Evolutionary conservation across 495 filamentous ascomycete species (phyloP).

Genomic region (Penicillium paxilli): DNA sequence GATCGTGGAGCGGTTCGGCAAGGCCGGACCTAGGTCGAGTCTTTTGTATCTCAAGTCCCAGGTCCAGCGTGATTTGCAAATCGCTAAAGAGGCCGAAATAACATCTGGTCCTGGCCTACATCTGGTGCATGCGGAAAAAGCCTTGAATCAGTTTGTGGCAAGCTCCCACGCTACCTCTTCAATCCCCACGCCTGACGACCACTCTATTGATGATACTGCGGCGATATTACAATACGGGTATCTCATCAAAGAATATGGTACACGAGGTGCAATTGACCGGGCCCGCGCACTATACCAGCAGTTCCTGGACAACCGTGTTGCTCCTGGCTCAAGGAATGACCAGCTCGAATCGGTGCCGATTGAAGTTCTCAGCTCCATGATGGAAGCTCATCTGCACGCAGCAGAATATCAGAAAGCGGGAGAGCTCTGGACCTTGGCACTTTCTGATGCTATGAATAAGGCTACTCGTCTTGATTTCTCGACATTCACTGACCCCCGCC

Average conservation of each 20-base stretch:
- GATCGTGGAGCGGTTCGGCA: conserved; percentile 50
- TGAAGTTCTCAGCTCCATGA: conserved; percentile 61
- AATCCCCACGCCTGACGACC: conserved; percentile 5
- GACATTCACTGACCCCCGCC: too few relatives aligned
- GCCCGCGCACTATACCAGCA: conserved; percentile 58
- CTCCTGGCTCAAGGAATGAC: conserved; percentile 6
- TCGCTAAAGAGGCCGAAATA: conserved; percentile 4
- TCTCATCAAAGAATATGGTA: conserved; percentile 63
- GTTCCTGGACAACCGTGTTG: conserved; percentile 30
- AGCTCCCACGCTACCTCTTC: conserved; percentile 7
- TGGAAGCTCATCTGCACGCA: conserved; percentile 59
- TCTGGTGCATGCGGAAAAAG: conserved; percentile 37
- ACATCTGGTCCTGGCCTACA: conserved; percentile 12
- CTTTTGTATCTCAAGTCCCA: conserved; percentile 47
- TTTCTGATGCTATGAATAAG: conserved; percentile 50
- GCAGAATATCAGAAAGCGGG: conserved; percentile 58
- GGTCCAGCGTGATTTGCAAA: conserved; percentile 31
- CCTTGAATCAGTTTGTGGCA: conserved; percentile 32
- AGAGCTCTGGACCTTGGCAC: conserved; percentile 63
- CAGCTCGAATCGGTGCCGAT: conserved; percentile 45
- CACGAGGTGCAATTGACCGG: conserved; percentile 51
- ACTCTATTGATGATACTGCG: conserved; percentile 33
- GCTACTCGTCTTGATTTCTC: conserved; percentile 29
- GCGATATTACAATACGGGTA: conserved; percentile 54
- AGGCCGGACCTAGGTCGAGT: conserved; percentile 42